phyloP scores from a whole-genome alignment of 1,284 basidiomycete species.

The Apiotrichum domesticum region DNA sequence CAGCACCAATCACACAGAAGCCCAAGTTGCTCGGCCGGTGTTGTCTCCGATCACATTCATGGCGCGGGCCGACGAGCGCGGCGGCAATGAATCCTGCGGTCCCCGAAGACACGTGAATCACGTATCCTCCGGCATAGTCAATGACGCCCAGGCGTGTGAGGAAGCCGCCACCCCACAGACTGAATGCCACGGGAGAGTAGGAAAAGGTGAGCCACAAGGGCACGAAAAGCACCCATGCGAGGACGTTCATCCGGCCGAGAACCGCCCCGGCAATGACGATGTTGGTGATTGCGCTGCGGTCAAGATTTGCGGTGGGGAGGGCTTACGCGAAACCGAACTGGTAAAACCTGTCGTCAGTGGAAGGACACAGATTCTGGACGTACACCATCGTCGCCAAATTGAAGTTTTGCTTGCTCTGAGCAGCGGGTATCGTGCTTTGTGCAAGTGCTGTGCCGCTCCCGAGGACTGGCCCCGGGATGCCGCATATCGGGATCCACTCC shows the following conservation, averaged over 20 bases:
- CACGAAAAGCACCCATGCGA: conserved; percentile 20
- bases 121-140: conserved; percentile 22
- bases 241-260: conserved; percentile 22
- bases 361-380: background rate
- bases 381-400: conserved; percentile 18
- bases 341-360: conserved; percentile 8
- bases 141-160: conserved; percentile 17
- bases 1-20: conserved; percentile 18
- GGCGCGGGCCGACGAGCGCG: conserved; percentile 16
- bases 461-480: conserved; percentile 15
- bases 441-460: conserved; percentile 10
- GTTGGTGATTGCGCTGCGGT: conserved; percentile 15
- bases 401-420: conserved; percentile 7
- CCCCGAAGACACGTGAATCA: conserved; percentile 18
- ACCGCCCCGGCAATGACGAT: conserved; percentile 21
- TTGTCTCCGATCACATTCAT: conserved; percentile 10
- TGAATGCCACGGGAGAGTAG: conserved; percentile 16
- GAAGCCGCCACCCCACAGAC: conserved; percentile 22
- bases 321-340: conserved; percentile 21
- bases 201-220: conserved; percentile 19
- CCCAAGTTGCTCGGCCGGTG: conserved; percentile 18
- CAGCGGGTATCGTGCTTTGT: conserved; percentile 14
- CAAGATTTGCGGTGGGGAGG: no score
- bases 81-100: conserved; percentile 20
- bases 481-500: conserved; percentile 12